Percentiles rank a stretch among this genome's conserved stretches.
Evolutionary conservation across 495 filamentous ascomycete species (phyloP).

Genomic region (Aspergillus panamensis): DNA sequence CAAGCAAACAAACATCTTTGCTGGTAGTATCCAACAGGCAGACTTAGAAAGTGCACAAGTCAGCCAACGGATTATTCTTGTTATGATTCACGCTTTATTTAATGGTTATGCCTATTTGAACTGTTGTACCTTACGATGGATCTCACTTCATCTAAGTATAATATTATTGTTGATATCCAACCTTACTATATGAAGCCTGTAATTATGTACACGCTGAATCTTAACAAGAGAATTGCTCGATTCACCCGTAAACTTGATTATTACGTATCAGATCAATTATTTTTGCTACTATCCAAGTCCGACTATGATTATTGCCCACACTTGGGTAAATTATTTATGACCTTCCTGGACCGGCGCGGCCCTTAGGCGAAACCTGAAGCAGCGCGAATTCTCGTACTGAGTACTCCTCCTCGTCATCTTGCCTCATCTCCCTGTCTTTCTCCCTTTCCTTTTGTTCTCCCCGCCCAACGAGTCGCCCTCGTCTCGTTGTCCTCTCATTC

Average conservation of each 20-base stretch:
- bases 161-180: conserved; percentile 2
- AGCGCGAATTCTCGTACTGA: conserved; percentile 1
- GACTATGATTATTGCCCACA: not conserved
- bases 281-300: not conserved
- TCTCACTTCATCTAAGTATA: not conserved
- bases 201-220: too few relatives aligned
- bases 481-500: conserved; percentile 21
- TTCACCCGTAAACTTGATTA: not conserved
- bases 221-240: not conserved
- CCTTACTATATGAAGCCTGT: too few relatives aligned
- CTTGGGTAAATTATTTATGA: too few relatives aligned
- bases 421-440: conserved; percentile 7
- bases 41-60: too few relatives aligned
- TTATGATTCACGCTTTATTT: not conserved
- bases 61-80: not conserved
- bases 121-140: not conserved
- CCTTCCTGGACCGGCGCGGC: not conserved
- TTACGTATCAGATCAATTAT: conserved; percentile 21
- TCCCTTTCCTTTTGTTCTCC: conserved; percentile 12
- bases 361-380: conserved; percentile 11
- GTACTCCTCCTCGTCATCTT: not conserved
- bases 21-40: too few relatives aligned
- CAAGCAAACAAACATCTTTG: conserved; percentile 1
- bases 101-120: conserved; percentile 1
- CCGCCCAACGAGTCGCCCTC: conserved; percentile 22